Conservation (phyloP, 768 basidiomycete species). For the Fomitopsis serialis region DNA sequence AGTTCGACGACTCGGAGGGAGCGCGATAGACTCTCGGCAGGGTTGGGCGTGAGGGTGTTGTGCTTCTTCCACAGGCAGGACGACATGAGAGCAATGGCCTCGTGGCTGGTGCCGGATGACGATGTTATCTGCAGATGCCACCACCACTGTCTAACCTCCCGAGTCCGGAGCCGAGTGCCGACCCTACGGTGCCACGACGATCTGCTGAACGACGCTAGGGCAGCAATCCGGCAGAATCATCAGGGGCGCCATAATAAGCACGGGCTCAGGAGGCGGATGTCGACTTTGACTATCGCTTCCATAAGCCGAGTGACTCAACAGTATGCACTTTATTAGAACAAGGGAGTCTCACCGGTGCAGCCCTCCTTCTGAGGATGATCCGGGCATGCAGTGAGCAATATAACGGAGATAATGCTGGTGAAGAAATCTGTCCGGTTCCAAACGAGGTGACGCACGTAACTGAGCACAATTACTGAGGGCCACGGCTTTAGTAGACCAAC, state of each 20-base stretch:
- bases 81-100: not conserved
- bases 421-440: too few relatives aligned
- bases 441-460: not conserved
- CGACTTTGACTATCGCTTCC: too few relatives aligned
- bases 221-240: not conserved
- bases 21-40: not conserved
- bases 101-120: not conserved
- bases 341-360: not conserved
- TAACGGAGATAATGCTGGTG: not conserved
- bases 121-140: not conserved
- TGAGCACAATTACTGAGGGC: not conserved
- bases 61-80: not conserved
- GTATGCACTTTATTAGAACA: not conserved
- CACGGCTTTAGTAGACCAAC: not conserved
- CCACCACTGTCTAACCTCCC: not conserved
- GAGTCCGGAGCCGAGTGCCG: not conserved
- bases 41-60: not conserved
- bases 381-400: not conserved
- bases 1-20: not conserved
- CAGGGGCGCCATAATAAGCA: not conserved
- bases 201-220: not conserved
- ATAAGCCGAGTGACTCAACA: too few relatives aligned
- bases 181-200: not conserved
- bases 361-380: not conserved
- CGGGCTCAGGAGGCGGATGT: not conserved